Evolutionary conservation across 2,329 filamentous ascomycete genomes (phyloP), one percentile per base, ranked within the genome.

Genomic region (Onygenales sp.): DNA sequence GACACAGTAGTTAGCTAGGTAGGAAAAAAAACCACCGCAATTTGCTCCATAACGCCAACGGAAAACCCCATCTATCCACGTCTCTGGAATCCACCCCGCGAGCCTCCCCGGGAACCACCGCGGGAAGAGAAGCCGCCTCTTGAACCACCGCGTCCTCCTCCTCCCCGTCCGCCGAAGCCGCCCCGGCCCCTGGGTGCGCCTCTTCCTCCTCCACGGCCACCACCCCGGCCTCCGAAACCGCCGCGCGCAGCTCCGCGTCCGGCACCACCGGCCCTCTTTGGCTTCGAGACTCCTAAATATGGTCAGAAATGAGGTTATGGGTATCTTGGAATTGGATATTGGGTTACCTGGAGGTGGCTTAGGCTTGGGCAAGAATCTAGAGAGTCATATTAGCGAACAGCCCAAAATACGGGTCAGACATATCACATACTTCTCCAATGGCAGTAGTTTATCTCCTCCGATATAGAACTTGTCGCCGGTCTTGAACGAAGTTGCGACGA

Each of bases 391-490:
- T 37, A 27, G 11, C 32, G 43, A 49, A 13, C 44, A 56, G 36
- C 33, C 33, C 42, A 47, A 13, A 40, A 21, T 14, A 21, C 14
- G 27, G 36, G 13, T 44, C n/a, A 33, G 32, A 48, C 31, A 48
- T 61, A 50, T 14, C 46, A 56, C 69, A 52, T 71, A 82, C 79
- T 87, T 90, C 73, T 98, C 93, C 63, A 97, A 77, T 44, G 93
- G 92, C 57, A 98, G 79, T 51, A 96, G 83, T 79, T 96, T 98
- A 76, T 97, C 93, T 66, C 85, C 82, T 63, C 86, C 88, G 67
- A 97, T 95, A 78, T 85, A 98, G 76, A 98, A 94, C 77, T 94
- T 95, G 79, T 97, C 93, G 68, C 93, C 93, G 58, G 85, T 75
- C 78, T 96, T 95, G 84, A 97, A 98, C 42, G 87, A 93, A 55